Evolutionary conservation across 2,329 filamentous ascomycete species (phyloP).

Genomic region (Malbranchea cinnamomea): DNA sequence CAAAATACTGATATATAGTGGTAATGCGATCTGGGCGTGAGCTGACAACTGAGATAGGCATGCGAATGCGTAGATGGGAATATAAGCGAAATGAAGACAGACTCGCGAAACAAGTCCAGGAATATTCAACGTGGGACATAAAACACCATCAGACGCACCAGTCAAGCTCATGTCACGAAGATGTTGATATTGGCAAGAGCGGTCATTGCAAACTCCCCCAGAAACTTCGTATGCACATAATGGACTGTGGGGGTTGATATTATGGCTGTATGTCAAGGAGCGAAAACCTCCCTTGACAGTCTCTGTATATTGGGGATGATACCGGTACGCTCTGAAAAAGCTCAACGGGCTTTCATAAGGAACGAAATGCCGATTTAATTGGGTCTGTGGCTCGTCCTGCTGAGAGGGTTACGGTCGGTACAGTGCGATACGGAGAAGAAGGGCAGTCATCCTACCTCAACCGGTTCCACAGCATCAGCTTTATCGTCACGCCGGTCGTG

Average conservation of each 20-base stretch:
- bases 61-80: slow-evolving; percentile 4
- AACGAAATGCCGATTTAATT: slow-evolving; percentile 25
- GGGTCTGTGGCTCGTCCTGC: slow-evolving; percentile 9
- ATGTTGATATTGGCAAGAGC: slow-evolving; percentile 64
- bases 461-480: too few relatives aligned
- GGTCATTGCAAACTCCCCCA: slow-evolving; percentile 58
- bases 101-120: slow-evolving; percentile 1
- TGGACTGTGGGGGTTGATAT: slow-evolving; percentile 59
- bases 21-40: slow-evolving; percentile 4
- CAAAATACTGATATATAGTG: slow-evolving; percentile 12
- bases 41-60: slow-evolving; percentile 9
- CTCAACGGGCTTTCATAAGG: slow-evolving; percentile 75
- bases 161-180: slow-evolving; percentile 56
- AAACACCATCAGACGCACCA: slow-evolving; percentile 49
- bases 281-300: slow-evolving; percentile 61
- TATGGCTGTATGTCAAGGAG: slow-evolving; percentile 87
- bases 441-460: too few relatives aligned
- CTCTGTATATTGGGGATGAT: slow-evolving; percentile 61
- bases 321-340: slow-evolving; percentile 76
- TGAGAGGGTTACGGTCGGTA: slow-evolving; percentile 1
- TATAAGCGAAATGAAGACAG: slow-evolving; percentile 3
- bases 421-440: background rate
- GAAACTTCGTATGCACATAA: slow-evolving; percentile 64
- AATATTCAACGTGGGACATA: slow-evolving; percentile 10
- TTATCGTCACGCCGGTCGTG: too few relatives aligned